Base-by-base conservation (phyloP, 352 stramenopile genomes). In the Globisporangium polare region DNA sequence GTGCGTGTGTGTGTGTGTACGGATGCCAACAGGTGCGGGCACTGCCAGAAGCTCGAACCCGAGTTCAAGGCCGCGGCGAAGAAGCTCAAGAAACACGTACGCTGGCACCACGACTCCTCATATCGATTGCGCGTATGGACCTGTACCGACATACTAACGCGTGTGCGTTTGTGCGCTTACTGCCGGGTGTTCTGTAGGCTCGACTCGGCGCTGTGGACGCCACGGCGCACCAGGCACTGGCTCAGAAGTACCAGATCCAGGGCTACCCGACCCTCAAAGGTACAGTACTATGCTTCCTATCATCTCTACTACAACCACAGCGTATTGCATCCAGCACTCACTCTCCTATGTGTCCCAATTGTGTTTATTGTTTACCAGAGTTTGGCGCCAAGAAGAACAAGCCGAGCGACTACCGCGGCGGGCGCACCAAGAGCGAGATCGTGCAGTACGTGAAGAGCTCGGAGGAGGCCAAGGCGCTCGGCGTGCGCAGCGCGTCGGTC, bases 1-100 rank as follows among this genome's bases (percentile, higher is more conserved):
- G 12, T 52, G n/a, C n/a, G 24, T 37, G 10, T 57, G 22, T 29
- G 29, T 62, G 26, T 55, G 20, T 39, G 12, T 52, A 12, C 12
- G 26, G 24, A n/a, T 20, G 15, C 29, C 29, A 43, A 43, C 51
- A 89, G 80, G 80, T 97, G 90, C 54, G 92, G 92, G 0, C 92
- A 98, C 70, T 98, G 92, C 72, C 89, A 98, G 71, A 70, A 85
- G 33, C 70, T 98, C 17, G 86, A 93, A 57, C 92, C 92, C 0
- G 83, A 97, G 68, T 98, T 84, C 76, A 92, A 96, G 64, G 69
- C 71, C 12, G 88, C 90, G 0, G 92, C 91, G 9, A 91, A 89
- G 69, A 88, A 92, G 58, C 76, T 97, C 24, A 92, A 90, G 65
- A 79, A 83, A 51, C 72, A 89, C 55, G 83, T 91, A 67, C 22